Conservation (phyloP, 202 grass and related monocot species). For the Schoenoplectus triqueter region DNA sequence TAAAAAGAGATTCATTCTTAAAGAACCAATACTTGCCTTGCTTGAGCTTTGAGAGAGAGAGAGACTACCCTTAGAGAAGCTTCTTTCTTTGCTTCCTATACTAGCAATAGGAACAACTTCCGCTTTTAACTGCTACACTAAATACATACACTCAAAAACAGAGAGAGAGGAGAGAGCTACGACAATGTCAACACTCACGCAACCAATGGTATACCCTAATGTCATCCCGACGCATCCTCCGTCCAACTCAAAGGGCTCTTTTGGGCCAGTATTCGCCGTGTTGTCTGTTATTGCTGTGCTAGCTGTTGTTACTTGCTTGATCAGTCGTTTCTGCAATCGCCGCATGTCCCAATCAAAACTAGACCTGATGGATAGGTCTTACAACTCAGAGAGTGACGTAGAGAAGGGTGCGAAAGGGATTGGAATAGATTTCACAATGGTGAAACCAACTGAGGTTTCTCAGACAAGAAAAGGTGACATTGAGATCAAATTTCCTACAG, state of each 20-base stretch:
- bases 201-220: constrained; percentile 66
- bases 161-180: constrained; percentile 6
- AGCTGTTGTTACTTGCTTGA: constrained; percentile 63
- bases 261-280: constrained; percentile 77
- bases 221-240: constrained; percentile 50
- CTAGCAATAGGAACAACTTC: constrained; percentile 32
- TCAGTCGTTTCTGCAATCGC: constrained; percentile 68
- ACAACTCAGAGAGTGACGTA: constrained; percentile 49
- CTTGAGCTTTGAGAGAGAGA: constrained; percentile 24
- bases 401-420: constrained; percentile 80
- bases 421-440: constrained; percentile 59
- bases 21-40: constrained; percentile 41
- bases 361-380: constrained; percentile 45
- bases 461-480: constrained; percentile 67
- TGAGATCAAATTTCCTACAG: constrained; percentile 77
- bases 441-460: constrained; percentile 68
- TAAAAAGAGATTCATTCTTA: constrained; percentile 61
- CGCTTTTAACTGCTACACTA: neutral
- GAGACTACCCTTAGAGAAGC: constrained; percentile 35
- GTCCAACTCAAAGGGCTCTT: constrained; percentile 63
- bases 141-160: neutral
- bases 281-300: constrained; percentile 80
- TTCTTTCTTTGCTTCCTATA: constrained; percentile 19
- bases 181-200: constrained; percentile 63
- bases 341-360: constrained; percentile 50